These are phyloP conservation scores for Speleostelium caveatum DNA, from an alignment of 78 protist species.

Conservation along the genomic window DNA sequence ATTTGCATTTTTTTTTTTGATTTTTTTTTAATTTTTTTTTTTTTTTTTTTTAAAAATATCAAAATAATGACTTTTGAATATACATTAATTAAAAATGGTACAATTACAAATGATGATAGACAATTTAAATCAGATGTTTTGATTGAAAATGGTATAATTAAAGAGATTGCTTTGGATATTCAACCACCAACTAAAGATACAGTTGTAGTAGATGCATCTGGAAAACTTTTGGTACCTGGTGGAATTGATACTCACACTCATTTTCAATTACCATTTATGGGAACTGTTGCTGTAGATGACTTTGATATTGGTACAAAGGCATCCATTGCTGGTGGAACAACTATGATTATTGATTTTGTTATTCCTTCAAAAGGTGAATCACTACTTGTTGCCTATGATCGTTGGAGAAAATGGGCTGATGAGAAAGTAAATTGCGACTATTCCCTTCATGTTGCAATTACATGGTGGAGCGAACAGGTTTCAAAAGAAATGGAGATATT, in stretches of 20 bases:
- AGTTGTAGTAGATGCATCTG: conserved; percentile 47
- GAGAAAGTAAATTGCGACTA: conserved; percentile 87
- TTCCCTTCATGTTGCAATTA: conserved; percentile 88
- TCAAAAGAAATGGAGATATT: conserved; percentile 88
- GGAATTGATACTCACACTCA: conserved; percentile 96
- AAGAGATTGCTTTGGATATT: conserved; percentile 42
- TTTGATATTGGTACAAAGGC: conserved; percentile 91
- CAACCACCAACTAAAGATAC: not conserved
- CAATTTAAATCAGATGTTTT: conserved; percentile 84
- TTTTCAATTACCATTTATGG: conserved; percentile 93
- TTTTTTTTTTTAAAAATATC: too few relatives aligned
- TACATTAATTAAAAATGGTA: conserved; percentile 84
- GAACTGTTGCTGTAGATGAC: conserved; percentile 93
- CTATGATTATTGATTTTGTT: conserved; percentile 90
- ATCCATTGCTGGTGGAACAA: conserved; percentile 94
- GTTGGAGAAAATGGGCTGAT: conserved; percentile 88
- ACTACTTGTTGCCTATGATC: conserved; percentile 82
- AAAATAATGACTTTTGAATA: not conserved
- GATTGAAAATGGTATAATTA: conserved; percentile 71
- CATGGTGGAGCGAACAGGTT: conserved; percentile 90
- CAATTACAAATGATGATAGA: conserved; percentile 88
- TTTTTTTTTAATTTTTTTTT: too few relatives aligned
- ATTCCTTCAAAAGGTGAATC: conserved; percentile 84
- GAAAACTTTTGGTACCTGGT: conserved; percentile 84
- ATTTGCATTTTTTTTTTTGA: too few relatives aligned